phyloP scores from a whole-genome alignment of 352 stramenopile genomes.

The Achlya hypogyna region DNA sequence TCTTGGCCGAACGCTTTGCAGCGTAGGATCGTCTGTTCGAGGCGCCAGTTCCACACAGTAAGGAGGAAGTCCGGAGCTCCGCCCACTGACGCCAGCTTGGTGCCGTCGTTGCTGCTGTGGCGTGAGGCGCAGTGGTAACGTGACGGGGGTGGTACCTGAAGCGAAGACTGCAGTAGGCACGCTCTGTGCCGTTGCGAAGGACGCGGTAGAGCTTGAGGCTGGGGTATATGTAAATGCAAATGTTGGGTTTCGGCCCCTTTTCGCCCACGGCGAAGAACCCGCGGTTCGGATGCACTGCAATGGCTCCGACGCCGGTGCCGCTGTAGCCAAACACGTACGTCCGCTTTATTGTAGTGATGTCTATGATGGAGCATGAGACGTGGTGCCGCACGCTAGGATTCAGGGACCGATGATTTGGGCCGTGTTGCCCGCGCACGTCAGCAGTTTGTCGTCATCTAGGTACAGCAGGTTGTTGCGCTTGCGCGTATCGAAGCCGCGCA shows the following conservation, averaged over 20 bases:
- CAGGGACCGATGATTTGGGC: conserved; percentile 39
- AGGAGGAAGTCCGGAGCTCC: conserved; percentile 84
- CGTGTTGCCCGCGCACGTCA: conserved; percentile 62
- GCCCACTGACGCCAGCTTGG: conserved; percentile 85
- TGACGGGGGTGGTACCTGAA: conserved; percentile 31
- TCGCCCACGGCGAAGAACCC: conserved; percentile 82
- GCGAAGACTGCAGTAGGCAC: conserved; percentile 58
- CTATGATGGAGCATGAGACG: background rate
- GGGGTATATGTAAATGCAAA: conserved; percentile 86
- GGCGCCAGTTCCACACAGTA: conserved; percentile 89
- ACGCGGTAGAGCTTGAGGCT: conserved; percentile 55
- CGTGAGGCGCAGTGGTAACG: background rate
- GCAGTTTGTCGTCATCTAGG: conserved; percentile 53
- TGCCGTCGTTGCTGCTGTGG: conserved; percentile 49
- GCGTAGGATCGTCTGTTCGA: conserved; percentile 83
- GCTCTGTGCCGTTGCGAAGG: conserved; percentile 76
- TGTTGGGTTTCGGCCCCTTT: conserved; percentile 79
- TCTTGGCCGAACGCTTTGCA: conserved; percentile 94
- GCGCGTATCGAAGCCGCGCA: conserved; percentile 49
- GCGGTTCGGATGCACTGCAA: conserved; percentile 59
- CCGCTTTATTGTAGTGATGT: conserved; percentile 25
- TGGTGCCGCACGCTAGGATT: conserved; percentile 9
- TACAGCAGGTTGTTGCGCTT: conserved; percentile 66
- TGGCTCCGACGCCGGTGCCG: conserved; percentile 48
- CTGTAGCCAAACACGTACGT: conserved; percentile 57